Evolutionary conservation across 2,329 filamentous ascomycete genomes (phyloP), one percentile per base, ranked within the genome.

Genomic region (Aspergillus sp.): DNA sequence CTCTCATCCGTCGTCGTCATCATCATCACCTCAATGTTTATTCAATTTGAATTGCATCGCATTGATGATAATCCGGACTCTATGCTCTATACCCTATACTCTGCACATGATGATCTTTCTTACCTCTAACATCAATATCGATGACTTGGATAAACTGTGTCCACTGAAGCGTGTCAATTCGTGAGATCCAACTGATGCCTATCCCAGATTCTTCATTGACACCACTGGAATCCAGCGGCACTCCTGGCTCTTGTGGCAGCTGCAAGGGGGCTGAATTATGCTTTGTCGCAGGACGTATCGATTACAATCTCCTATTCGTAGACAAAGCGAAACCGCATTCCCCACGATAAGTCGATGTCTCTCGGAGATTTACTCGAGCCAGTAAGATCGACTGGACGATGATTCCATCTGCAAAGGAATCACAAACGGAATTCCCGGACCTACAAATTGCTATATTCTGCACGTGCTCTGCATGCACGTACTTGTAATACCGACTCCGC

Each of bases 291-390:
- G 49, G 45, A 48, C 42, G n/a, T 12, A 41, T 47, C 44, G 43
- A 51, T 46, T 49, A 43, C 46, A 55, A 46, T 50, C 50, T 54
- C 50, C 53, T 43, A 53, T 56, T 56, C 23, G 33, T 19, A 38
- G 17, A 20, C 13, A 37, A n/a, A 32, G 41, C 7, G 12, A 41
- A 23, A 44, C 15, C 17, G 9, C 37, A 39, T 39, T 22, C 37
- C 17, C 37, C 37, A 39, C 10, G 17, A 37, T 15, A 39, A 19
- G 10, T 22, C 15, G 9, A 39, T 39, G 37, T 39, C 17, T 22
- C 17, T 39, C 37, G 37, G 37, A 39, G 17, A 19, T 39, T 39
- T 39, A 12, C 19, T 12, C 12, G 17, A 39, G 10, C 37, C 37
- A 39, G 37, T 39, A 12, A 19, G 13, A 20, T 39, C 19, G 17